Evolutionary conservation across 2,329 filamentous ascomycete genomes (phyloP), one percentile per base, ranked within the genome.

Genomic region (Botrytis paeoniae): DNA sequence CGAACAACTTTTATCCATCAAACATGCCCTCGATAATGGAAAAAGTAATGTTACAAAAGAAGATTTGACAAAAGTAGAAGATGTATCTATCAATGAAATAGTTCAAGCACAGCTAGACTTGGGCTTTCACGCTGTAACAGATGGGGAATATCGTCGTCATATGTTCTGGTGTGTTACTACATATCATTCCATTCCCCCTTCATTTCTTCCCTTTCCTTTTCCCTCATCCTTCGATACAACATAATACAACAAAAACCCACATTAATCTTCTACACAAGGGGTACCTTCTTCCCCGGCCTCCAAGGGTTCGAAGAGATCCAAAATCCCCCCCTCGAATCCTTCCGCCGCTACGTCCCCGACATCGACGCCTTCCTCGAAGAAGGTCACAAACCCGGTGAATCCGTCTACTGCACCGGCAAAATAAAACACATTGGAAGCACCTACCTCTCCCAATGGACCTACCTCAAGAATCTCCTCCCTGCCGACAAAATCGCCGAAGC

Each of bases 401-500:
- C 83, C 2, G 81, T 85, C 37, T 80, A 85, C 45, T 85, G 84
- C 74, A 83, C 82, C 0, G 83, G 84, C 71, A 85, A 85, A 79
- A 85, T 85, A 74, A 85, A 83, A 77, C 84, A 85, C 73, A 80
- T 80, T 18, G 83, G 83, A 48, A 85, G 83, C 76, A 83, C 83
- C 0, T 84, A 85, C 78, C 80, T 88, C 64, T 85, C 86, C 51
- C 87, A 91, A 78, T 88, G 89, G 76, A 86, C 89, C 74, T 87
- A 86, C 72, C 84, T 92, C 70, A 88, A 89, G 79, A 85, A 81
- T 68, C 80, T 87, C 14, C 85, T 92, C 0, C 86, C 90, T 0
- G 84, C 88, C 37, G 87, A 89, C 43, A 83, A 88, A 71, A 88
- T 90, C 78, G 88, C 88, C 75, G 88, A 91, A 75, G 87, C 90